Evolutionary conservation across 2,329 filamentous ascomycete species (phyloP), one percentile per base, ranked within the genome.

Genomic region (Penicillium hesseltinei): DNA sequence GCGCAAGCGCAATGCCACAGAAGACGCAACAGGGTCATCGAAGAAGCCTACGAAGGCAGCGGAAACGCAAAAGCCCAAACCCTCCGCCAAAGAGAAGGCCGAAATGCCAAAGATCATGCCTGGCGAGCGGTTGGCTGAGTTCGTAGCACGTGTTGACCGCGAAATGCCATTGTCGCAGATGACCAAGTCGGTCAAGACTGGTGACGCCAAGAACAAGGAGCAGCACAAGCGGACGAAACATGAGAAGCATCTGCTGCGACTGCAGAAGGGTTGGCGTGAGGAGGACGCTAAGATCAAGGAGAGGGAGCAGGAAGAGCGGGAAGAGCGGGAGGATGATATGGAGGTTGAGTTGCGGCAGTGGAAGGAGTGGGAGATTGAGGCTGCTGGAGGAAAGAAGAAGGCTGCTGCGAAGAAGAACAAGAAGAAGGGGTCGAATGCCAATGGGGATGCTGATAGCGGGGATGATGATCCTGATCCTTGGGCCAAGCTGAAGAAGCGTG

Each of bases 101-200:
- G 47, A 59, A 27, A 68, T 81, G 3, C 87, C 86, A 0, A 90
- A 84, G 47, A 97, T 97, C 62, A 83, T 85, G 17, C 92, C 92
- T 0, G 91, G 91, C 51, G 94, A 99, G 74, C 85, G 85, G 51
- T 79, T 97, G 69, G 85, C 88, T 5, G 89, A 95, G 51, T 99
- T 95, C 71, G 80, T 87, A 8, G 84, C 87, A 11, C 86, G 92
- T 31, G 94, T 99, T 7, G 88, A 97, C 70, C 89, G 90, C 48
- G 87, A 90, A 0, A 80, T 97, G 7, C 93, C 93, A 0, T 77
- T 99, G 0, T 79, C 85, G 8, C 87, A 88, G 0, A 80, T 97
- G 55, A 85, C 81, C 62, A 88, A 87, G 67, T 83, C 81, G 0
- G 75, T 60, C 4, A 68, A 69, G 35, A 59, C 69, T 1, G 61